These are phyloP conservation scores for Tilletia setariae DNA, from an alignment of 1,284 basidiomycete genomes.

Conservation along the genomic window DNA sequence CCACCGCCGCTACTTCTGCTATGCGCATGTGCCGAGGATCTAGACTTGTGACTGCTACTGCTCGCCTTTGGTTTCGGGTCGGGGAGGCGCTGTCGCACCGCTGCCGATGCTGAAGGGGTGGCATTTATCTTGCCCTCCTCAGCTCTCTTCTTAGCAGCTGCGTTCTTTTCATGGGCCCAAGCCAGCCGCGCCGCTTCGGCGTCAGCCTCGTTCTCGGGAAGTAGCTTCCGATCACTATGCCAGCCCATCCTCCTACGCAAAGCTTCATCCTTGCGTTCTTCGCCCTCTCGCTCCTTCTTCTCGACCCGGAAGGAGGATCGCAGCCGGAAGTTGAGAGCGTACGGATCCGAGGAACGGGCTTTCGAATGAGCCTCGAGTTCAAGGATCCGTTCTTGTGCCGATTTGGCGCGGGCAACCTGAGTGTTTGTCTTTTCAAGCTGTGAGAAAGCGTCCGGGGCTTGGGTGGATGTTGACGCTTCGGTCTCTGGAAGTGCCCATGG, in stretches of 20 bases:
- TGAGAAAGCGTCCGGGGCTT: conserved; percentile 73
- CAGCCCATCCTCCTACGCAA: conserved; percentile 61
- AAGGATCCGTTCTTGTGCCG: conserved; percentile 71
- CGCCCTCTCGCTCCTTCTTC: conserved; percentile 72
- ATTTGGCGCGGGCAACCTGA: conserved; percentile 69
- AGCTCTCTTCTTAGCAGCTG: neutral
- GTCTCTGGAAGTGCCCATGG: conserved; percentile 61
- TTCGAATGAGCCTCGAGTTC: conserved; percentile 72
- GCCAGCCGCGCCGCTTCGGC: conserved; percentile 1
- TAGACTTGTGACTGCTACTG: neutral
- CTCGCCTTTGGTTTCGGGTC: neutral
- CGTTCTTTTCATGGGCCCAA: neutral
- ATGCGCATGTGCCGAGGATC: neutral
- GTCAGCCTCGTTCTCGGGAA: neutral
- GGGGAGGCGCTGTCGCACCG: neutral
- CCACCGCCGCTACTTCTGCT: neutral
- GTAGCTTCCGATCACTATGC: conserved; percentile 24
- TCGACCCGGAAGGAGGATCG: conserved; percentile 78
- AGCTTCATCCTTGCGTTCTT: conserved; percentile 66
- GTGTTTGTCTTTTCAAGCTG: conserved; percentile 80
- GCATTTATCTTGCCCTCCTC: neutral
- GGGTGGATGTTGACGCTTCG: conserved; percentile 62
- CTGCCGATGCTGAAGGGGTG: neutral
- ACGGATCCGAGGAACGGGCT: conserved; percentile 77
- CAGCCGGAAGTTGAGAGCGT: conserved; percentile 68